Evolutionary conservation across 345 rosid genomes (phyloP).

Genomic region (Linum lewisii): DNA sequence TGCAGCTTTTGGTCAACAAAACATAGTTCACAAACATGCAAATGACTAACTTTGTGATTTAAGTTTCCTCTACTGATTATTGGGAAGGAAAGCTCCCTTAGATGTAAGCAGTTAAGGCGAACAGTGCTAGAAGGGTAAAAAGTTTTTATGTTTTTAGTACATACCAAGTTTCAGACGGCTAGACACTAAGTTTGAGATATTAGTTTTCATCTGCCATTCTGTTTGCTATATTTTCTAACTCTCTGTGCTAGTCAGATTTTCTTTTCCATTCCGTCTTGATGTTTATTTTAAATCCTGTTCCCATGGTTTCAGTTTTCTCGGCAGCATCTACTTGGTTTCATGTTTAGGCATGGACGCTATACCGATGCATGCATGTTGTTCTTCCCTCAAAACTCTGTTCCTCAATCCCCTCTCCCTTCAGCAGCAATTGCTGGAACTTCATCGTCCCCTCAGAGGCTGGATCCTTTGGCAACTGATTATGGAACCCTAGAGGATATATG

Average conservation of each 20-base stretch:
- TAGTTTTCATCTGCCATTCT: background rate
- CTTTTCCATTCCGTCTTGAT: background rate
- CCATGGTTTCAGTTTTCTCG: constrained; percentile 68
- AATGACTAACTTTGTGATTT: background rate
- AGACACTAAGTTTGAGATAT: background rate
- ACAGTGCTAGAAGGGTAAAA: background rate
- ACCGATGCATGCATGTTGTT: constrained; percentile 73
- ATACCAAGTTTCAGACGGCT: background rate
- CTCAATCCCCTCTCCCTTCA: constrained; percentile 64
- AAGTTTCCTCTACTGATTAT: background rate
- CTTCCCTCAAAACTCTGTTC: constrained; percentile 69
- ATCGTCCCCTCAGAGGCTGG: constrained; percentile 82
- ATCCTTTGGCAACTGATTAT: constrained; percentile 83
- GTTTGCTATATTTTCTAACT: background rate
- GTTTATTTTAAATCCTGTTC: background rate
- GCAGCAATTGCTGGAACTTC: constrained; percentile 43
- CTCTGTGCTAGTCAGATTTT: background rate
- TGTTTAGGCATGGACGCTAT: constrained; percentile 84
- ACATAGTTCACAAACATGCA: background rate
- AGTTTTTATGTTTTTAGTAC: background rate
- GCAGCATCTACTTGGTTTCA: constrained; percentile 71
- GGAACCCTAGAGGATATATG: constrained; percentile 88
- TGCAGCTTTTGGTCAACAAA: background rate
- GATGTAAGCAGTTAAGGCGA: background rate
- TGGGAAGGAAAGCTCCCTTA: background rate